Evolutionary conservation across 2,329 filamentous ascomycete species (phyloP).

Genomic region (Fusarium luffae): DNA sequence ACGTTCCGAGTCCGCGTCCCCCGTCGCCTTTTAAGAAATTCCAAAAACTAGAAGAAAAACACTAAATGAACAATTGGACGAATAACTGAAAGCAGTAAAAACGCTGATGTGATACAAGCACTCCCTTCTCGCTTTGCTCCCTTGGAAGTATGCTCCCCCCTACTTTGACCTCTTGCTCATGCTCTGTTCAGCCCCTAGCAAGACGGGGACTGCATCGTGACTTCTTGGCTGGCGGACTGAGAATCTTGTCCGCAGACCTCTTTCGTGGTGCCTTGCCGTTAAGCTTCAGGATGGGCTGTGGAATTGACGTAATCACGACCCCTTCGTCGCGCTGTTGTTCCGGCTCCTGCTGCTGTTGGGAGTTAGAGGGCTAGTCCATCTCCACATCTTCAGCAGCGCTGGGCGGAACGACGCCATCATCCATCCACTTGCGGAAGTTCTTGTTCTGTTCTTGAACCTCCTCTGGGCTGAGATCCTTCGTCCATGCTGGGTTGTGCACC

Average conservation of each 20-base stretch:
- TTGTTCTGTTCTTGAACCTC: slow-evolving; percentile 80
- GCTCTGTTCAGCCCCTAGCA: neutral
- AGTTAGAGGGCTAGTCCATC: slow-evolving; percentile 45
- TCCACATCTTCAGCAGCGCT: slow-evolving; percentile 49
- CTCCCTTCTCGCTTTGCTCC: slow-evolving; percentile 3
- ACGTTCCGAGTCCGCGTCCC: slow-evolving; percentile 15
- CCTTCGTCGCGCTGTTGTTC: neutral
- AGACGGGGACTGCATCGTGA: slow-evolving; percentile 15
- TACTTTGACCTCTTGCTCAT: slow-evolving; percentile 3
- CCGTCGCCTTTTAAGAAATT: slow-evolving; percentile 19
- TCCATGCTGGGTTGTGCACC: slow-evolving; percentile 82
- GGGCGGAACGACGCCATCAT: slow-evolving; percentile 58
- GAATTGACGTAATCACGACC: neutral
- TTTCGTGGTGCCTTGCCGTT: slow-evolving; percentile 3
- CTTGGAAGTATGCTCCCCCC: slow-evolving; percentile 1
- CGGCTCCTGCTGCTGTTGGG: slow-evolving; percentile 13
- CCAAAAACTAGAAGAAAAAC: slow-evolving; percentile 25
- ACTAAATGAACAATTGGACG: slow-evolving; percentile 19
- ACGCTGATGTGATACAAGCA: slow-evolving; percentile 38
- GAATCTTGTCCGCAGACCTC: slow-evolving; percentile 4
- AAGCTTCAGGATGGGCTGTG: neutral
- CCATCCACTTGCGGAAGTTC: slow-evolving; percentile 66
- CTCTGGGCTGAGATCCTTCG: slow-evolving; percentile 82
- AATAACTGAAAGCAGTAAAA: slow-evolving; percentile 22
- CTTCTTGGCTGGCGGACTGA: slow-evolving; percentile 8